Percentiles rank a stretch among this genome's conserved stretches.
These are phyloP conservation scores for Cyclotella distinguenda DNA, from an alignment of 108 stramenopile species.

Conservation along the genomic window DNA sequence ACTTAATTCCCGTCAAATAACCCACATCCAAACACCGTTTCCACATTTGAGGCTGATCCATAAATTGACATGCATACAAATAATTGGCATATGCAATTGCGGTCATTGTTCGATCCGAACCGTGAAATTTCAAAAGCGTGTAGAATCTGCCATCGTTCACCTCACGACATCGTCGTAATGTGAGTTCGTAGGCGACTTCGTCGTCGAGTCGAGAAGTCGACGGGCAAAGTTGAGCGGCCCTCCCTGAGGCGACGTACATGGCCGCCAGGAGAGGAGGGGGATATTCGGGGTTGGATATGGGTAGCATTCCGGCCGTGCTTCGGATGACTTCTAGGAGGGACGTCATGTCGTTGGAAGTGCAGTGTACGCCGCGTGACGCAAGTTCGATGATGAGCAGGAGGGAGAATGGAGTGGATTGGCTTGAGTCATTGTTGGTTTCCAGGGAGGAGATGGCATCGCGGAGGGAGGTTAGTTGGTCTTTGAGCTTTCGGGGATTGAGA, in stretches of 20 bases:
- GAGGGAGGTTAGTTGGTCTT: conserved; percentile 22
- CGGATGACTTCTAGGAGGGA: conserved; percentile 11
- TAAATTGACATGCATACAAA: conserved; percentile 18
- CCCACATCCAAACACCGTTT: conserved; percentile 36
- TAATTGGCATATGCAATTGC: conserved; percentile 26
- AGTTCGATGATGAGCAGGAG: conserved; percentile 23
- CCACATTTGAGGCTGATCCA: conserved; percentile 33
- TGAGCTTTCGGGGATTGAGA: conserved; percentile 24
- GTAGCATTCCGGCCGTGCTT: conserved; percentile 9
- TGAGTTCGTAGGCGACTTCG: not conserved
- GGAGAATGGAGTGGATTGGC: not conserved
- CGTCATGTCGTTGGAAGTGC: not conserved
- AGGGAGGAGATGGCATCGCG: conserved; percentile 22
- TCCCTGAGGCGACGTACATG: conserved; percentile 18
- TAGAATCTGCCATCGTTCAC: conserved; percentile 41
- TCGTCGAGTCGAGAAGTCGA: not conserved
- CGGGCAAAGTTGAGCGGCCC: conserved; percentile 17
- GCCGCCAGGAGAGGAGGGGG: conserved; percentile 28
- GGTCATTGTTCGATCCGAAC: not conserved
- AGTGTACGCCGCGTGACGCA: conserved; percentile 22
- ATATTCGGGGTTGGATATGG: conserved; percentile 11
- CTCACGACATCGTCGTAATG: conserved; percentile 29
- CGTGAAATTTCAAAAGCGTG: conserved; percentile 11
- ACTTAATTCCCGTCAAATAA: conserved; percentile 5
- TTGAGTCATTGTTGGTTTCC: not conserved